Evolutionary conservation across 495 filamentous ascomycete genomes (phyloP), one percentile per base, ranked within the genome.

Genomic region (Tuber aestivum): DNA sequence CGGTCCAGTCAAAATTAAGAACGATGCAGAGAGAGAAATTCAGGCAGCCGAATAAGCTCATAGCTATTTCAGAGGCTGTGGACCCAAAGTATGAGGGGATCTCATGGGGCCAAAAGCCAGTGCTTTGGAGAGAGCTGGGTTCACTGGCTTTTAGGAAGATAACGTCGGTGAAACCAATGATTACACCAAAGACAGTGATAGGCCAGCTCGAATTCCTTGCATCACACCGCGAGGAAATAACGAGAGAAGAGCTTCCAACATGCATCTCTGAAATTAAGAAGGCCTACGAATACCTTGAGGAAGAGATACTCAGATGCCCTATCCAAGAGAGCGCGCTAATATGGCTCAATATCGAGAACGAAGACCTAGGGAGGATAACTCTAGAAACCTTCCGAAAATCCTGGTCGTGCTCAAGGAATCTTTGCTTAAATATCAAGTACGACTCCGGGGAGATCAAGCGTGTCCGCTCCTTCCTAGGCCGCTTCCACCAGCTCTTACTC

Each of bases 51-150:
- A 61, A 61, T 14, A 69, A 42, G 12, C 75, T 79, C 40, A 68
- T 77, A 23, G 32, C 73, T 40, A 70, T 79, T 37, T 70, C 69
- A 16, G 65, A 16, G 32, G 70, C 76, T 32, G 41, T 82, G 45
- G 69, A 38, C 32, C 37, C 69, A 32, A 71, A 71, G 32, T 44
- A 75, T 38, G 41, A 37, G 41, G 65, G 41, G 40, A 79, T 82
- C n/a, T 72, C 79, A 48, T 82, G 80, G 80, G 77, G 79, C 40
- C 79, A 79, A 48, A 72, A 72, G 3, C 76, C 76, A 23, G 70
- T 78, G 27, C 48, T 82, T 5, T 23, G 42, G 9, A 38, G 69
- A 27, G 65, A 48, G 61, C 76, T 78, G 18, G 71, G 76, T 35
- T 41, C 61, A 3, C 40, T 69, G 37, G 74, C 81, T 44, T 74